A percentile compares a stretch with the other conserved stretches of the same genome.
Evolutionary conservation across 2,329 filamentous ascomycete species (phyloP).

Genomic region (Thermothelomyces thermophilus): DNA sequence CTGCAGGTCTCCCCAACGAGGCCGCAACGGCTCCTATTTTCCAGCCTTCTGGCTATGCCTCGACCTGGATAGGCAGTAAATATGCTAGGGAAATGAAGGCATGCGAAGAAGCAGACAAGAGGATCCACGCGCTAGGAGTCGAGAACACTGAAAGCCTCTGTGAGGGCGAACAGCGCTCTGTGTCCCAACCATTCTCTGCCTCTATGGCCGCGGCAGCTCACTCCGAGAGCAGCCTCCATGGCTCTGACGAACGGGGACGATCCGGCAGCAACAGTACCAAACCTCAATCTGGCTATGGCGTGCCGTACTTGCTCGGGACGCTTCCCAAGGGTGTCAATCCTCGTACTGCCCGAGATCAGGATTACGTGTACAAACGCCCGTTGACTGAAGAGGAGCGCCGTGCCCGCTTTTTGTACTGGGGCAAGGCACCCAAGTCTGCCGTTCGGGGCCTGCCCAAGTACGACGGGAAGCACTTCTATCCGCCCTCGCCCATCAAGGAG

Average conservation of each 20-base stretch:
- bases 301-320: slow-evolving; percentile 51
- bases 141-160: background rate
- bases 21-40: slow-evolving; percentile 46
- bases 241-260: background rate
- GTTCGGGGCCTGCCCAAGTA: slow-evolving; percentile 54
- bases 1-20: slow-evolving; percentile 37
- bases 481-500: slow-evolving; percentile 45
- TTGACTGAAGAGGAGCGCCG: slow-evolving; percentile 53
- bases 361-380: slow-evolving; percentile 51
- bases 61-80: slow-evolving; percentile 13
- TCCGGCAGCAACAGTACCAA: background rate
- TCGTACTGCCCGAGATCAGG: slow-evolving; percentile 37
- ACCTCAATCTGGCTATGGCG: slow-evolving; percentile 15
- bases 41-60: slow-evolving; percentile 33
- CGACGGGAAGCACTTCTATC: slow-evolving; percentile 59
- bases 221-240: background rate
- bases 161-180: slow-evolving; percentile 3
- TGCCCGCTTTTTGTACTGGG: slow-evolving; percentile 56
- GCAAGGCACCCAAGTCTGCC: slow-evolving; percentile 44
- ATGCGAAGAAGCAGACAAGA: slow-evolving; percentile 13
- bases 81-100: slow-evolving; percentile 19
- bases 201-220: background rate
- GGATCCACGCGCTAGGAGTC: slow-evolving; percentile 6
- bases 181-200: slow-evolving; percentile 10
- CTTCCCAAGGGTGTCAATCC: slow-evolving; percentile 40